A percentile compares a stretch with the other conserved stretches of the same genome.
Conservation (phyloP, 2,329 filamentous ascomycete genomes). For the Nemania abortiva region DNA sequence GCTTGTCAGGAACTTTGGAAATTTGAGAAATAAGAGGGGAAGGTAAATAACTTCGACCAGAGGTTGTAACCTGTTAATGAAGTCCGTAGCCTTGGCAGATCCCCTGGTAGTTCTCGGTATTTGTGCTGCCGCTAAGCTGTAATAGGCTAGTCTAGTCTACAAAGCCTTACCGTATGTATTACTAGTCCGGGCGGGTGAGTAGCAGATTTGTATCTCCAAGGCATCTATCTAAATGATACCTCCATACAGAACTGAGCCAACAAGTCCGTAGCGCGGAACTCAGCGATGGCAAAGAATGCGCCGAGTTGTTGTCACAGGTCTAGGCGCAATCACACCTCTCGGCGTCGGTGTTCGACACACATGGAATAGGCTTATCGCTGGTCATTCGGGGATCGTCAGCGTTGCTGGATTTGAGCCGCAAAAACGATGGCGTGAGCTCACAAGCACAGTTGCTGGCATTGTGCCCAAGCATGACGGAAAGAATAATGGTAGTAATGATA, state of each 20-base stretch:
- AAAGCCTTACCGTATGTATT: too few species aligned
- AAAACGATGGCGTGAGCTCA: constrained; percentile 75
- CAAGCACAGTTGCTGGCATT: constrained; percentile 86
- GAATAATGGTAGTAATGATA: constrained; percentile 32
- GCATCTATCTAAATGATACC: too few species aligned
- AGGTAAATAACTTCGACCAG: too few species aligned
- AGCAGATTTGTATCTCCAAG: too few species aligned
- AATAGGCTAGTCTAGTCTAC: too few species aligned
- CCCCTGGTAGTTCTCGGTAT: too few species aligned
- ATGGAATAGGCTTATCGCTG: constrained; percentile 84
- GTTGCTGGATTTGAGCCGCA: constrained; percentile 70
- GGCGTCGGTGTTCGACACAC: constrained; percentile 82
- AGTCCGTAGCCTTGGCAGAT: too few species aligned
- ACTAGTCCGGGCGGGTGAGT: too few species aligned
- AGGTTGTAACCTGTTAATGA: too few species aligned
- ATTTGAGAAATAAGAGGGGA: too few species aligned
- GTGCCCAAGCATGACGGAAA: constrained; percentile 67
- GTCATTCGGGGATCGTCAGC: constrained; percentile 84
- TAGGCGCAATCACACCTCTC: constrained; percentile 85
- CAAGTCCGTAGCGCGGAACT: constrained; percentile 16
- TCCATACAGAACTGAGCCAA: constrained; percentile 12
- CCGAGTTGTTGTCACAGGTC: constrained; percentile 85
- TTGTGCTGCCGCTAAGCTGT: too few species aligned
- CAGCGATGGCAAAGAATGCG: constrained; percentile 65
- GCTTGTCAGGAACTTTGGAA: too few species aligned